phyloP scores from a whole-genome alignment of 2,329 filamentous ascomycete species.

The Alternaria burnsii region DNA sequence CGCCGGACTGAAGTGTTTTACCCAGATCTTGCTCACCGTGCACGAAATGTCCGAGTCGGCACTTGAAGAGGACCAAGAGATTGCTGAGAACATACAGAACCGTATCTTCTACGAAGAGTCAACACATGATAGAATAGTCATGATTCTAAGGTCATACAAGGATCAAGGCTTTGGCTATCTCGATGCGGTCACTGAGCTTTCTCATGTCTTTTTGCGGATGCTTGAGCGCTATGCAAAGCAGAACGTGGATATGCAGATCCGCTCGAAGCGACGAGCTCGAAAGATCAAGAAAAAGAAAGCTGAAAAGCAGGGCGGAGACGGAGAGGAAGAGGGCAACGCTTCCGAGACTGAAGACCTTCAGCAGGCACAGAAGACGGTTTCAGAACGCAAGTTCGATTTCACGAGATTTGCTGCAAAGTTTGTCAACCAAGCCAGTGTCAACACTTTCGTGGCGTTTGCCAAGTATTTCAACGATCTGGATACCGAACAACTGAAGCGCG shows the following conservation, averaged over 20 bases:
- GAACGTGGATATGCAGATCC: slow-evolving; percentile 91
- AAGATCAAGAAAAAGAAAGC: slow-evolving; percentile 72
- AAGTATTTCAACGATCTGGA: slow-evolving; percentile 83
- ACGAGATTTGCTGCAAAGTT: slow-evolving; percentile 82
- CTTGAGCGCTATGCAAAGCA: slow-evolving; percentile 94
- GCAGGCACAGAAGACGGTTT: slow-evolving; percentile 73
- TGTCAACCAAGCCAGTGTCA: slow-evolving; percentile 81
- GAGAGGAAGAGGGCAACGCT: slow-evolving; percentile 65
- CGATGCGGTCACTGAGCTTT: slow-evolving; percentile 88
- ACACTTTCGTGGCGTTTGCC: slow-evolving; percentile 85
- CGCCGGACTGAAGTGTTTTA: slow-evolving; percentile 91
- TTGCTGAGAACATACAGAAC: slow-evolving; percentile 95
- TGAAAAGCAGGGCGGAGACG: slow-evolving; percentile 59
- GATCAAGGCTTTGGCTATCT: slow-evolving; percentile 94
- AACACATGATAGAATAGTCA: slow-evolving; percentile 86
- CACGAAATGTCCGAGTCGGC: slow-evolving; percentile 88
- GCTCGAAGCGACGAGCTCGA: slow-evolving; percentile 76
- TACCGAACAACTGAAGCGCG: slow-evolving; percentile 83
- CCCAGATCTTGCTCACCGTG: slow-evolving; percentile 89
- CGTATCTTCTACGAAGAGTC: slow-evolving; percentile 98
- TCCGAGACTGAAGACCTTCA: slow-evolving; percentile 72
- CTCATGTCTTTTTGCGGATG: slow-evolving; percentile 90
- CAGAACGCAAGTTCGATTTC: slow-evolving; percentile 95
- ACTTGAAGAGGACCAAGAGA: slow-evolving; percentile 93
- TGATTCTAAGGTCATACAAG: slow-evolving; percentile 85